A percentile compares a stretch with the other conserved stretches of the same genome.
Conservation (phyloP, 1,139 yeast genomes). For the Pichia cactophila region DNA sequence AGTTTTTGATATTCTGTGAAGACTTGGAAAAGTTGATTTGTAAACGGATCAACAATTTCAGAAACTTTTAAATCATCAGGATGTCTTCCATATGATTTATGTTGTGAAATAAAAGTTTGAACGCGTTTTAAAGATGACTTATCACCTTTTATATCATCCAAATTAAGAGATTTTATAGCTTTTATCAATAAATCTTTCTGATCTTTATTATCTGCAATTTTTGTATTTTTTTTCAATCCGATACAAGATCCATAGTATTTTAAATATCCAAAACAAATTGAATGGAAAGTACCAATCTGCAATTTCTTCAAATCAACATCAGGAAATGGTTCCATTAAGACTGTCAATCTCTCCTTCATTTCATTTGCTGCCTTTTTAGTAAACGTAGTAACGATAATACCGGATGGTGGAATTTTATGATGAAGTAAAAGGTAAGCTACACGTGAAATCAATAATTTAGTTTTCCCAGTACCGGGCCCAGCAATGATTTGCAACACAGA, state of each 20-base stretch:
- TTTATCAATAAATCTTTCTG: slow-evolving; percentile 42
- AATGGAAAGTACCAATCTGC: slow-evolving; percentile 80
- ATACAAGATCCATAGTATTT: slow-evolving; percentile 46
- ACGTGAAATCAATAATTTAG: slow-evolving; percentile 70
- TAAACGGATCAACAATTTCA: slow-evolving; percentile 1
- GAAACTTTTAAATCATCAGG: slow-evolving; percentile 32
- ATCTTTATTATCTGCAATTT: slow-evolving; percentile 66
- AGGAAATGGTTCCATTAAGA: slow-evolving; percentile 33
- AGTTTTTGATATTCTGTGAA: slow-evolving; percentile 48
- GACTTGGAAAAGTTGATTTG: slow-evolving; percentile 21
- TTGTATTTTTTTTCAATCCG: slow-evolving; percentile 39
- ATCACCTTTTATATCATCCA: slow-evolving; percentile 17
- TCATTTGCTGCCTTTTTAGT: slow-evolving; percentile 87
- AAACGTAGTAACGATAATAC: slow-evolving; percentile 78
- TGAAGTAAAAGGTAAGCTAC: slow-evolving; percentile 61
- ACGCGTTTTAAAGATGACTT: slow-evolving; percentile 14
- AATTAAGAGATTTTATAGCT: slow-evolving; percentile 27
- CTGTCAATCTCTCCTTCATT: slow-evolving; percentile 53
- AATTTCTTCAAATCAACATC: slow-evolving; percentile 36
- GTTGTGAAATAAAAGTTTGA: slow-evolving; percentile 8
- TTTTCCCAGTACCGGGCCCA: slow-evolving; percentile 86
- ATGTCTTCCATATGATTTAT: slow-evolving; percentile 12
- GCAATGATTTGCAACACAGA: slow-evolving; percentile 72
- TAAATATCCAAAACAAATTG: slow-evolving; percentile 60
- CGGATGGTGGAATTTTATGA: slow-evolving; percentile 46